Percentiles rank a stretch among this genome's conserved stretches.
phyloP scores from a whole-genome alignment of 2,329 filamentous ascomycete genomes.

The Dothistroma septosporum region DNA sequence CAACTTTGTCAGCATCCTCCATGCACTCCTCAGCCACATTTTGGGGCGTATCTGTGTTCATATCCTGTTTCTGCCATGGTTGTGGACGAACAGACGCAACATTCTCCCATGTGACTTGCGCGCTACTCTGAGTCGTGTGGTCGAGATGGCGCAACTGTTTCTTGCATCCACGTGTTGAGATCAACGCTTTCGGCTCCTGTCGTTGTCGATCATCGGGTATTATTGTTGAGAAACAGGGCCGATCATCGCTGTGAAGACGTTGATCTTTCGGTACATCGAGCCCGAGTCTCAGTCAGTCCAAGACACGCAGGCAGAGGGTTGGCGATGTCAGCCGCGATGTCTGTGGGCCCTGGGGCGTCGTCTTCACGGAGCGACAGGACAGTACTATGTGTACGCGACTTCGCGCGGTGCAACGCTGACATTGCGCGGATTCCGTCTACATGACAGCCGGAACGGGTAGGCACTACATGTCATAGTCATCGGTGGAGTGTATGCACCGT shows the following conservation, averaged over 20 bases:
- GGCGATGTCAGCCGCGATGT: not conserved
- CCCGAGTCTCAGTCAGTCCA: not conserved
- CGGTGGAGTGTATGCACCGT: not conserved
- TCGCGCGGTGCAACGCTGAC: not conserved
- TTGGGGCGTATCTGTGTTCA: too few relatives aligned
- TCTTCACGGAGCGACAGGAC: not conserved
- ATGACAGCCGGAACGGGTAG: not conserved
- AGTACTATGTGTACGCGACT: not conserved
- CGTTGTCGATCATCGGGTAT: not conserved
- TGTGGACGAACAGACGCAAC: too few relatives aligned
- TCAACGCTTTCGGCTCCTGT: not conserved
- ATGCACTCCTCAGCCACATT: too few relatives aligned
- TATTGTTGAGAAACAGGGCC: not conserved
- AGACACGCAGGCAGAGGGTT: not conserved
- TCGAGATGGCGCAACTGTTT: not conserved
- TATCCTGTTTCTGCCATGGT: too few relatives aligned
- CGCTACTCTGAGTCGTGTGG: not conserved
- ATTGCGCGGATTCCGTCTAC: not conserved
- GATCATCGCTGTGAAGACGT: not conserved
- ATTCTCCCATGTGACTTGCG: not conserved
- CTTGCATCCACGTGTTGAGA: not conserved
- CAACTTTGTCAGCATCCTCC: too few relatives aligned
- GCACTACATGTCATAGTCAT: not conserved
- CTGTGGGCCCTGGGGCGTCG: too few relatives aligned
- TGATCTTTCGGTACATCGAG: not conserved